Evolutionary conservation across 345 rosid genomes (phyloP).

Genomic region (Eutrema heterophyllum): DNA sequence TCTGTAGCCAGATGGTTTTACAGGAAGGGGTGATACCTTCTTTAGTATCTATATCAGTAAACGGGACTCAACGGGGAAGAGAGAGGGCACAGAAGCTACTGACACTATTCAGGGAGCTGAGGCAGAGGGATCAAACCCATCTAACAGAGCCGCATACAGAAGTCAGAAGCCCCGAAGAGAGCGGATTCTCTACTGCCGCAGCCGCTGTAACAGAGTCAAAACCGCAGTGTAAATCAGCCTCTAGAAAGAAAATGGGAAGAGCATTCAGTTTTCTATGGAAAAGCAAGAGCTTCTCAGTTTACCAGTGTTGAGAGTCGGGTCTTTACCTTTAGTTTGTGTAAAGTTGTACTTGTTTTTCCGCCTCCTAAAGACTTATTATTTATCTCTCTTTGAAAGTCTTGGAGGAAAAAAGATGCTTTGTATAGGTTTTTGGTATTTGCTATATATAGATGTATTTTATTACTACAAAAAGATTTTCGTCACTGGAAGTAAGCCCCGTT

Average conservation of each 20-base stretch:
- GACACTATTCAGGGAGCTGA: slow-evolving; percentile 78
- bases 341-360: slow-evolving; percentile 24
- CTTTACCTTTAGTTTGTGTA: slow-evolving; percentile 30
- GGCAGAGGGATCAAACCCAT: slow-evolving; percentile 66
- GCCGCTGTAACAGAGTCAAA: slow-evolving; percentile 46
- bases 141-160: slow-evolving; percentile 22
- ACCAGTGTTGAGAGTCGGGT: slow-evolving; percentile 41
- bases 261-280: slow-evolving; percentile 78
- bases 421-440: slow-evolving; percentile 5
- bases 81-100: slow-evolving; percentile 86
- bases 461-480: not conserved
- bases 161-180: slow-evolving; percentile 31
- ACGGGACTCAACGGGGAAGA: slow-evolving; percentile 74
- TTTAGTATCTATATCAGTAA: slow-evolving; percentile 79
- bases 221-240: slow-evolving; percentile 62
- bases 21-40: slow-evolving; percentile 99
- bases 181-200: slow-evolving; percentile 19
- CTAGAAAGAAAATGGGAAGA: slow-evolving; percentile 71
- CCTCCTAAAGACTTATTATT: slow-evolving; percentile 4
- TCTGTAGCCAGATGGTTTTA: slow-evolving; percentile 73
- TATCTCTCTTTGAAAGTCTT: slow-evolving; percentile 27
- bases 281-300: slow-evolving; percentile 77
- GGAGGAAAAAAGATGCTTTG: slow-evolving; percentile 5
- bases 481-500: slow-evolving; percentile 6
- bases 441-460: not conserved